Base-by-base conservation (phyloP, 768 basidiomycete genomes). In the Ramaria rubella region DNA sequence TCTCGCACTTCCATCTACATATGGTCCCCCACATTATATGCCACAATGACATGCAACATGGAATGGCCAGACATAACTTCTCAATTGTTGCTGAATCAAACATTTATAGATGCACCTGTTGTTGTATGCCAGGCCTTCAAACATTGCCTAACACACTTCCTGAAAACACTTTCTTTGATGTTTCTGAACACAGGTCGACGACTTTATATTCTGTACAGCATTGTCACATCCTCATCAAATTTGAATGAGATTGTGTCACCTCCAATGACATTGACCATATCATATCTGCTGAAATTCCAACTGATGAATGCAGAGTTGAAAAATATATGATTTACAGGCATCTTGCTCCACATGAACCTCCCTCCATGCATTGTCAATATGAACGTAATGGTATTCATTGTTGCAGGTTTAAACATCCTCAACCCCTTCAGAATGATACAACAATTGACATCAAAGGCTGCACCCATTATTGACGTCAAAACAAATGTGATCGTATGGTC, bases 1-100 rank as follows among this genome's bases (percentile, higher is more conserved):
- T 0, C 59, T 76, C 1, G 68, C 71, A 0, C 64, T 75, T 49
- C 72, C 71, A 0, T 58, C 63, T 1, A 53, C 60, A 1, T 59
- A 38, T 27, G 72, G 71, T 0, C 48, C 55, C 8, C 71, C 0
- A 70, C 68, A 1, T 70, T 74, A 42, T 75, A 75, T 55, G 59
- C 72, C 38, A 75, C 74, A 0, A 72, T 74, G 68, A 75, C 73
- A 0, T 75, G 72, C 66, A 75, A 75, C 54, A 65, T 70, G 1
- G 59, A 67, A 0, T 76, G 75, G 75, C 70, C 69, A 1, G 74
- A 76, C 62, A 72, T 76, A 7, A 44, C 36, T 0, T 50, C 50
- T 3, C 64, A 65, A 29, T 62, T 74, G 0, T 58, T 55, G 0
- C 67, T 68, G 2, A 74, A 74, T 0, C 76, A 77, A 58, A 60